phyloP scores from a whole-genome alignment of 257 asterid genomes.

The Forsythia viridissima region DNA sequence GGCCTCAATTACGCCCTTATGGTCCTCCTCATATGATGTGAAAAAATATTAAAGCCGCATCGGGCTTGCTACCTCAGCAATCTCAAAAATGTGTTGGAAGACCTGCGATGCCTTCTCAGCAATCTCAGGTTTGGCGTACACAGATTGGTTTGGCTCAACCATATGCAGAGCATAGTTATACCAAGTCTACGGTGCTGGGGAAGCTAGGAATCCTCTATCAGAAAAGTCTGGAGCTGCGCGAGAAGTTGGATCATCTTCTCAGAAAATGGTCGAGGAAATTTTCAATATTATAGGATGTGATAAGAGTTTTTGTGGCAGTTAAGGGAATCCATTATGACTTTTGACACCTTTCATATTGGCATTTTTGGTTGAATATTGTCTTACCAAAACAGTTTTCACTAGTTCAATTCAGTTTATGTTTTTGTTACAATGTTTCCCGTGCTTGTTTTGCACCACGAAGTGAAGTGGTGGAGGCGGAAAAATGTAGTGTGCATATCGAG shows the following conservation, averaged over 20 bases:
- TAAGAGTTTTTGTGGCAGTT: too few relatives aligned
- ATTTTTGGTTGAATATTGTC: too few relatives aligned
- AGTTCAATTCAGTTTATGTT: too few relatives aligned
- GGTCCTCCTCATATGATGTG: conserved; percentile 35
- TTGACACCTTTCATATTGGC: too few relatives aligned
- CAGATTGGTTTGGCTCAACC: conserved; percentile 45
- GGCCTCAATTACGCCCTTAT: neutral
- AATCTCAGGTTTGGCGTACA: conserved; percentile 35
- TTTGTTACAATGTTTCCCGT: too few relatives aligned
- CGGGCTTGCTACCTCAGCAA: conserved; percentile 35
- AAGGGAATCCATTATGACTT: too few relatives aligned
- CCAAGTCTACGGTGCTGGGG: conserved; percentile 35
- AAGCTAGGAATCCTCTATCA: conserved; percentile 25
- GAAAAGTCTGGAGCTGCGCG: conserved; percentile 27
- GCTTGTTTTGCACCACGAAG: too few relatives aligned
- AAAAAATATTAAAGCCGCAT: neutral
- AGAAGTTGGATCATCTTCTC: conserved; percentile 45
- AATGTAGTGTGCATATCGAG: too few relatives aligned
- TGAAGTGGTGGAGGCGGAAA: too few relatives aligned
- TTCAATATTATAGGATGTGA: too few relatives aligned
- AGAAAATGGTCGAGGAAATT: conserved; percentile 34
- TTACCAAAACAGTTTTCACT: too few relatives aligned
- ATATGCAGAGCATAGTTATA: conserved; percentile 36
- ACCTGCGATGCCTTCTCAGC: conserved; percentile 39
- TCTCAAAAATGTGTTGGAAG: conserved; percentile 48